Evolutionary conservation across 139 green algal genomes (phyloP).

Genomic region (Ettlia oleoabundans): DNA sequence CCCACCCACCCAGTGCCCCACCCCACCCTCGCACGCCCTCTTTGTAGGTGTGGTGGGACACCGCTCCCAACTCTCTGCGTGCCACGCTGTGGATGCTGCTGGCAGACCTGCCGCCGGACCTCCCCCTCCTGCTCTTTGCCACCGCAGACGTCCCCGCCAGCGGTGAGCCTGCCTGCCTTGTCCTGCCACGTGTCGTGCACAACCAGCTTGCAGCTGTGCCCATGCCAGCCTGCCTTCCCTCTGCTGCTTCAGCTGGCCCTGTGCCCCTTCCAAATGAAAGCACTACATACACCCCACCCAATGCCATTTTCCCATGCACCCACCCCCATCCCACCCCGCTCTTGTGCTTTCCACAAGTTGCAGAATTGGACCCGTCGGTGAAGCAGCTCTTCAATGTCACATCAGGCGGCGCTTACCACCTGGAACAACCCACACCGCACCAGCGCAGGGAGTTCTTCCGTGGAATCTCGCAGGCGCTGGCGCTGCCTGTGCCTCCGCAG

Average conservation of each 20-base stretch:
- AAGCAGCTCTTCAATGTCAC: constrained; percentile 44
- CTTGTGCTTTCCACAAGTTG: background rate
- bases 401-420: constrained; percentile 27
- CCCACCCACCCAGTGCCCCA: too few species aligned
- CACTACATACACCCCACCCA: background rate
- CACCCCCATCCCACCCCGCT: background rate
- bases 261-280: too few species aligned
- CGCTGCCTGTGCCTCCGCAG: constrained; percentile 34
- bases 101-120: constrained; percentile 78
- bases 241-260: too few species aligned
- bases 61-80: constrained; percentile 72
- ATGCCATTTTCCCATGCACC: background rate
- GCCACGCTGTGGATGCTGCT: constrained; percentile 83
- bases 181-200: too few species aligned
- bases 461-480: constrained; percentile 32
- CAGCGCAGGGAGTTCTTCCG: constrained; percentile 51
- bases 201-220: too few species aligned
- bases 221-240: too few species aligned
- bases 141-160: constrained; percentile 65
- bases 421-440: constrained; percentile 32
- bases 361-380: constrained; percentile 58
- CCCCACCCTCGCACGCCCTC: background rate
- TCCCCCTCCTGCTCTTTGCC: constrained; percentile 89
- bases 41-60: constrained; percentile 69
- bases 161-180: too few species aligned